These are phyloP conservation scores for Furcasterigmium furcatum DNA, from an alignment of 2,329 filamentous ascomycete genomes.

Conservation along the genomic window DNA sequence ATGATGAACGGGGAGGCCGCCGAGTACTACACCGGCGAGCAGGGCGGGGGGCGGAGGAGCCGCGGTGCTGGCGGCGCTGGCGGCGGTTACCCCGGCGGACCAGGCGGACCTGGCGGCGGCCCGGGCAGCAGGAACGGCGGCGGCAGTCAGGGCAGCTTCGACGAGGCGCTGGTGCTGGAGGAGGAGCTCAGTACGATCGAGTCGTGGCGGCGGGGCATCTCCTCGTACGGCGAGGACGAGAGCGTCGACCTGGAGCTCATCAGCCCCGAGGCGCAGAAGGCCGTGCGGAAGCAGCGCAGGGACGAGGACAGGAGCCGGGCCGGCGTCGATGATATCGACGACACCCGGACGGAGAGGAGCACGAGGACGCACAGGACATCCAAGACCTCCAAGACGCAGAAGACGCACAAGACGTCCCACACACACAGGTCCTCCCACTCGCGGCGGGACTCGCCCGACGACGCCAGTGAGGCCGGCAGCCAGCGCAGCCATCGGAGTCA, in stretches of 20 bases:
- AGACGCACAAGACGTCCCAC: conserved; percentile 23
- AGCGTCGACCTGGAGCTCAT: conserved; percentile 54
- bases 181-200: conserved; percentile 58
- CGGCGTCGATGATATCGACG: conserved; percentile 33
- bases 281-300: conserved; percentile 27
- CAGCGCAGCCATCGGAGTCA: conserved; percentile 26
- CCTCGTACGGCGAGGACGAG: conserved; percentile 41
- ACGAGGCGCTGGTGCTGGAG: conserved; percentile 55
- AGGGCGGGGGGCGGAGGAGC: neutral
- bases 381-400: conserved; percentile 16
- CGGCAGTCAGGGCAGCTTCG: conserved; percentile 29
- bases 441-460: conserved; percentile 19
- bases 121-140: conserved; percentile 11
- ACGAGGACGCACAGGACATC: conserved; percentile 20
- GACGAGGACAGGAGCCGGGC: conserved; percentile 18
- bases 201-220: conserved; percentile 55
- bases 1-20: conserved; percentile 5
- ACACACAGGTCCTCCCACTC: conserved; percentile 23
- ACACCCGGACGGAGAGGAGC: conserved; percentile 25
- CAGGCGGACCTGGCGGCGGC: conserved; percentile 21
- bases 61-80: neutral
- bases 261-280: conserved; percentile 50
- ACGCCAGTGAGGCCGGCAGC: conserved; percentile 34
- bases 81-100: neutral
- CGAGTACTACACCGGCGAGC: conserved; percentile 5